Conservation (phyloP, 2,329 filamentous ascomycete genomes). For the Sporothrix dimorphospora region DNA sequence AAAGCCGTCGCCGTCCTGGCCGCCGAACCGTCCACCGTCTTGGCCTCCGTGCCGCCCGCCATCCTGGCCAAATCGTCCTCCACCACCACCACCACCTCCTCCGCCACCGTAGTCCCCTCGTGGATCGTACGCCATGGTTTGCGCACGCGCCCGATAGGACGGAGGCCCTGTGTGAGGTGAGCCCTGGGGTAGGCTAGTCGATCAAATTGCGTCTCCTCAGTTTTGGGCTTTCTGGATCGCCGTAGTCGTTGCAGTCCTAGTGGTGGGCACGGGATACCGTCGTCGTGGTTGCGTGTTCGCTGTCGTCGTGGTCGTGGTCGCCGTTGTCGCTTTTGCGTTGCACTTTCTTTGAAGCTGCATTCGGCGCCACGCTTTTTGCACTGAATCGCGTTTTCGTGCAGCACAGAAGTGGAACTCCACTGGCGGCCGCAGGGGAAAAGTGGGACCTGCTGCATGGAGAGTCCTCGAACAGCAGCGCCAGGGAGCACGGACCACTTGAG, state of each 20-base stretch:
- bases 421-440: not conserved
- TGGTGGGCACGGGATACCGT: not conserved
- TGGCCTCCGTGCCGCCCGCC: constrained; percentile 11
- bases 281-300: not conserved
- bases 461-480: not conserved
- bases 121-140: constrained; percentile 35
- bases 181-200: not conserved
- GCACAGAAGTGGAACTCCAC: no score
- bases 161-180: constrained; percentile 1
- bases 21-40: constrained; percentile 8
- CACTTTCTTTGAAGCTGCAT: constrained; percentile 12
- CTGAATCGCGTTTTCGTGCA: constrained; percentile 19
- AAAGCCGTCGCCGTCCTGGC: constrained; percentile 27
- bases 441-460: not conserved
- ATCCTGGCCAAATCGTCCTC: constrained; percentile 18
- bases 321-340: not conserved
- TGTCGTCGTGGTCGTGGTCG: not conserved
- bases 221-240: not conserved
- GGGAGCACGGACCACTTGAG: constrained; percentile 5
- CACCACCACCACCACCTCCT: constrained; percentile 29
- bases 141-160: constrained; percentile 27
- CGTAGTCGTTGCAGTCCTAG: not conserved
- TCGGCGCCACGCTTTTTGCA: constrained; percentile 16
- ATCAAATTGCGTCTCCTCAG: not conserved
- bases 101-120: constrained; percentile 33